Evolutionary conservation across 2,329 filamentous ascomycete genomes (phyloP).

Genomic region (Ceratocystis cacaofunesta): DNA sequence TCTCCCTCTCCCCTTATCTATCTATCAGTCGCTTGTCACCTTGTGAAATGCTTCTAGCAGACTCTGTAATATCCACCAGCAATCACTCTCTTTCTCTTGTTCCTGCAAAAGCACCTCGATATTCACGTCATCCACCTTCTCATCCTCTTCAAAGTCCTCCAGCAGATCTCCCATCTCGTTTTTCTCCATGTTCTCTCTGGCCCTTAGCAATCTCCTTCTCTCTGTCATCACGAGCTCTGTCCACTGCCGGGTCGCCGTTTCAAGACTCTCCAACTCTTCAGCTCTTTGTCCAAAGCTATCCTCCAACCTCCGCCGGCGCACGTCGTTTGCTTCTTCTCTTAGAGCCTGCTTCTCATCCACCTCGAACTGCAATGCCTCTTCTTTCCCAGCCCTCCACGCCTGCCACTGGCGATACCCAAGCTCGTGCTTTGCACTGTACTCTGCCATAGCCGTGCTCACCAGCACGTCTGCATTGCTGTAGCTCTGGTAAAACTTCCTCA

Average conservation of each 20-base stretch:
- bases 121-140: slow-evolving; percentile 7
- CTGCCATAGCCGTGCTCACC: slow-evolving; percentile 21
- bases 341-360: slow-evolving; percentile 23
- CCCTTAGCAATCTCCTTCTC: slow-evolving; percentile 4
- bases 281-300: slow-evolving; percentile 12
- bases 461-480: slow-evolving; percentile 23
- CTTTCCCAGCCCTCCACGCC: slow-evolving; percentile 28
- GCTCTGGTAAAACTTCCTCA: slow-evolving; percentile 20
- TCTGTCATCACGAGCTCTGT: slow-evolving; percentile 7
- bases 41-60: neutral
- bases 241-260: slow-evolving; percentile 14
- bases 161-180: slow-evolving; percentile 6
- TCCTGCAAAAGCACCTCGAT: slow-evolving; percentile 5
- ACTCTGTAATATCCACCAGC: neutral
- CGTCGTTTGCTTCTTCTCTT: slow-evolving; percentile 1
- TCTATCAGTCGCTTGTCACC: neutral
- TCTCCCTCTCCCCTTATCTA: too few relatives aligned
- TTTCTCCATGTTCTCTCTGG: slow-evolving; percentile 4
- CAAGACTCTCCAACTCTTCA: slow-evolving; percentile 15
- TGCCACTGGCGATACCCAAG: slow-evolving; percentile 27
- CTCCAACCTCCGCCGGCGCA: neutral
- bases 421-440: slow-evolving; percentile 7
- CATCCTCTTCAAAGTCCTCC: slow-evolving; percentile 13
- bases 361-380: slow-evolving; percentile 24
- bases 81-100: neutral